Evolutionary conservation across 176 grass and related monocot genomes (phyloP).

Genomic region (Oryza meridionalis): DNA sequence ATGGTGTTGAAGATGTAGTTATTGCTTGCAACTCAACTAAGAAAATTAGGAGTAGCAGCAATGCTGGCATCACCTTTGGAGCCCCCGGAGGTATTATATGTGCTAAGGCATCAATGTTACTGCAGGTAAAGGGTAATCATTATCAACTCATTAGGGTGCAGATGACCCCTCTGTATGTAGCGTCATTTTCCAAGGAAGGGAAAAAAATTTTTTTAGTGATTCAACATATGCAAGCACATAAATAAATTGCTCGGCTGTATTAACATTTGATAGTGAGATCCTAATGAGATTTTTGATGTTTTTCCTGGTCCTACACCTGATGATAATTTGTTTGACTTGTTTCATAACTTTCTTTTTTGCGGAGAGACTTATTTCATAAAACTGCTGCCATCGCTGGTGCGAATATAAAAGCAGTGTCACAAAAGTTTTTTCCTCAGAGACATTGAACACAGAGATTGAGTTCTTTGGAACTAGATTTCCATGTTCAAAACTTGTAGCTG

Average conservation of each 20-base stretch:
- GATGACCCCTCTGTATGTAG: neutral
- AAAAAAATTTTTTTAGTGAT: neutral
- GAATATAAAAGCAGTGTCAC: neutral
- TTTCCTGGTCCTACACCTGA: neutral
- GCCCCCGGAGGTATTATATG: slow-evolving; percentile 82
- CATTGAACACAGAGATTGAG: neutral
- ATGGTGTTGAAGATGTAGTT: slow-evolving; percentile 89
- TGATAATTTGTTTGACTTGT: neutral
- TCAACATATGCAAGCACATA: neutral
- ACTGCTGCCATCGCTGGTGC: neutral
- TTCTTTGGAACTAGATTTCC: slow-evolving; percentile 10
- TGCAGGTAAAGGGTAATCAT: slow-evolving; percentile 62
- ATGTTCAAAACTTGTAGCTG: neutral
- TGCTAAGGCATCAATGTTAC: slow-evolving; percentile 98
- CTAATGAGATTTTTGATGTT: slow-evolving; percentile 7
- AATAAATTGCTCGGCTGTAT: neutral
- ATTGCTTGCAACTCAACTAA: slow-evolving; percentile 81
- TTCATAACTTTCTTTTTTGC: neutral
- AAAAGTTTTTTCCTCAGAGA: neutral
- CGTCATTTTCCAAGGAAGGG: neutral
- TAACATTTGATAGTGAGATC: neutral
- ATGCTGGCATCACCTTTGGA: slow-evolving; percentile 54
- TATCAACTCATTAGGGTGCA: neutral
- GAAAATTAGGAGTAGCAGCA: slow-evolving; percentile 60
- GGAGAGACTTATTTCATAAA: neutral